These are phyloP conservation scores for Sarocladiaceae sp. DNA, from an alignment of 2,329 filamentous ascomycete species.

Conservation along the genomic window DNA sequence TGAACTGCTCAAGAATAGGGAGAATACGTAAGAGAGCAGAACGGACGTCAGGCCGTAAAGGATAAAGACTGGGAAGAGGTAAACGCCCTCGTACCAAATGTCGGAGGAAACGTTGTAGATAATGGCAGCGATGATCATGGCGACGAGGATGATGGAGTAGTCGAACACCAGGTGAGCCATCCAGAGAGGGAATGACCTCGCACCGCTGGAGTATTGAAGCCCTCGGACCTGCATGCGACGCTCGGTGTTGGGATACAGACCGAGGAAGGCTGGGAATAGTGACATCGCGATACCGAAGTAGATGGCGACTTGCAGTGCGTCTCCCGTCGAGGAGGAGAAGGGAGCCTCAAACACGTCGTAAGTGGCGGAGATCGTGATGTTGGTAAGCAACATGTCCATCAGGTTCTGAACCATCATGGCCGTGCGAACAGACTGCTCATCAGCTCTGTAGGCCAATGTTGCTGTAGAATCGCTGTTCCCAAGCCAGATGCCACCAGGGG, in stretches of 20 bases:
- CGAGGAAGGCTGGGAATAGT: constrained; percentile 76
- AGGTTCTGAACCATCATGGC: constrained; percentile 55
- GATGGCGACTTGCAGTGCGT: constrained; percentile 66
- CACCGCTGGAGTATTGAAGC: constrained; percentile 82
- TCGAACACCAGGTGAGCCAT: constrained; percentile 72
- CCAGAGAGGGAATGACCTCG: constrained; percentile 72
- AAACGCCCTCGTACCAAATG: constrained; percentile 68
- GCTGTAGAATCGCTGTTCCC: constrained; percentile 50
- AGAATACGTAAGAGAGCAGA: constrained; percentile 69
- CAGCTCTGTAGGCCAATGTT: constrained; percentile 62
- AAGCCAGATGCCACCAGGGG: constrained; percentile 72
- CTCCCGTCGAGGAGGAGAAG: constrained; percentile 57
- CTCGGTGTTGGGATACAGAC: constrained; percentile 75
- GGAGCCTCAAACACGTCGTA: constrained; percentile 69
- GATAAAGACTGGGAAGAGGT: constrained; percentile 69
- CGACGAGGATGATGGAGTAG: constrained; percentile 55
- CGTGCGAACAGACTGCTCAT: constrained; percentile 31
- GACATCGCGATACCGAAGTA: constrained; percentile 72
- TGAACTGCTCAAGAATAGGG: constrained; percentile 66
- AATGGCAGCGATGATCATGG: constrained; percentile 59
- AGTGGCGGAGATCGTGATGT: constrained; percentile 34
- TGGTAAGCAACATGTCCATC: constrained; percentile 46
- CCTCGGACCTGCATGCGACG: constrained; percentile 67
- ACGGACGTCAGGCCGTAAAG: constrained; percentile 70
- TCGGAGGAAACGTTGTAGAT: constrained; percentile 57